These are phyloP conservation scores for Solanum dulcamara DNA, from an alignment of 257 asterid genomes.

Conservation along the genomic window DNA sequence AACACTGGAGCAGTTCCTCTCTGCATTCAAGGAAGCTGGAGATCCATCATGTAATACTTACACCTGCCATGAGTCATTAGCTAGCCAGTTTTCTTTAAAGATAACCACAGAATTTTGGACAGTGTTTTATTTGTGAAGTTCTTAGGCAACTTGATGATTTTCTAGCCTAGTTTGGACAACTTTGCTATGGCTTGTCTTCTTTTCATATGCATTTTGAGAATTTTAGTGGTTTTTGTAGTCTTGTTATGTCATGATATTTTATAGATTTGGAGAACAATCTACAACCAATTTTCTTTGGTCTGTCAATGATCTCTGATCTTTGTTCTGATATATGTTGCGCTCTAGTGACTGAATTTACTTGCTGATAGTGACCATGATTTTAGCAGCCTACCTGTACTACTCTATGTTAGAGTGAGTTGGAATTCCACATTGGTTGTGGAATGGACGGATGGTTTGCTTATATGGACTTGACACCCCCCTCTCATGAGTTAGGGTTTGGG, in stretches of 20 bases:
- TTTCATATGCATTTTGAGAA: background rate
- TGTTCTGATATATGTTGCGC: background rate
- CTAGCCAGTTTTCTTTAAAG: background rate
- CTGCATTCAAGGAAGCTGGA: conserved; percentile 82
- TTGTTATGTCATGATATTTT: background rate
- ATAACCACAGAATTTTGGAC: background rate
- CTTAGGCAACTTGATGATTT: background rate
- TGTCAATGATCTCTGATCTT: background rate
- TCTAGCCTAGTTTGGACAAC: background rate
- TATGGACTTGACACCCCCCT: background rate
- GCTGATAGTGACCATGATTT: background rate
- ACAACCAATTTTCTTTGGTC: background rate
- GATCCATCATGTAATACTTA: conserved; percentile 48
- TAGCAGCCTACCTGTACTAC: background rate
- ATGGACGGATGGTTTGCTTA: background rate
- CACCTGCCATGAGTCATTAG: background rate
- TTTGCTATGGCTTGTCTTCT: background rate
- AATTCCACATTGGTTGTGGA: background rate
- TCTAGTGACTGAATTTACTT: background rate
- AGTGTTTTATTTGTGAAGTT: background rate
- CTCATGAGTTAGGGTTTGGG: background rate
- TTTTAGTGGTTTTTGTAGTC: background rate
- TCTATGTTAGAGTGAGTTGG: background rate
- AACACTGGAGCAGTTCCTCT: conserved; percentile 59
- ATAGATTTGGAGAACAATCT: background rate